phyloP scores from a whole-genome alignment of 2,329 filamentous ascomycete genomes.

The Byssothecium circinans region DNA sequence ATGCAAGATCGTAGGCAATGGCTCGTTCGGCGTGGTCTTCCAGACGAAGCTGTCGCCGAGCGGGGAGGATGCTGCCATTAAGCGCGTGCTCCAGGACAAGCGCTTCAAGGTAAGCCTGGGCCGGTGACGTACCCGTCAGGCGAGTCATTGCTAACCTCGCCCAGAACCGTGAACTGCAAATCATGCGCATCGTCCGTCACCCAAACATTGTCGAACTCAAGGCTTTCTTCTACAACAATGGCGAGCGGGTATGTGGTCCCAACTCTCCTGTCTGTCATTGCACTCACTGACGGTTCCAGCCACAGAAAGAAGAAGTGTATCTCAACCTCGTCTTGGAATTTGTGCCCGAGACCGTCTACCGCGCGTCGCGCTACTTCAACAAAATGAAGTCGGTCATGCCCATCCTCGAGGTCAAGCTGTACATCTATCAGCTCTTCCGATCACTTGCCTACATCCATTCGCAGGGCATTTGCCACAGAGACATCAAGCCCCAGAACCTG shows the following conservation, averaged over 20 bases:
- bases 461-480: constrained; percentile 96
- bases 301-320: constrained; percentile 87
- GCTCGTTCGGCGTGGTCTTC: constrained; percentile 97
- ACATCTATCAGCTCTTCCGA: constrained; percentile 99
- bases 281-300: constrained; percentile 35
- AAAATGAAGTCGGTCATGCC: constrained; percentile 99
- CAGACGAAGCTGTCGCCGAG: constrained; percentile 98
- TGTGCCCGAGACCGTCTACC: constrained; percentile 97
- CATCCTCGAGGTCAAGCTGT: constrained; percentile 97
- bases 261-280: constrained; percentile 6
- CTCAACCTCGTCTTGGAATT: constrained; percentile 98
- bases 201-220: constrained; percentile 99
- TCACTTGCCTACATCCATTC: constrained; percentile 99
- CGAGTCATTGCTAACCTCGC: constrained; percentile 29
- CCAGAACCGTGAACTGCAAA: constrained; percentile 97
- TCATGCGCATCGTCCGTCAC: constrained; percentile 98
- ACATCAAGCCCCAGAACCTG: constrained; percentile 99
- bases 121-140: constrained; percentile 16
- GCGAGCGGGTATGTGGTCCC: constrained; percentile 76
- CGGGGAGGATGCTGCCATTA: constrained; percentile 97
- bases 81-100: constrained; percentile 98
- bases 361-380: constrained; percentile 98
- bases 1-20: constrained; percentile 99
- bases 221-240: constrained; percentile 99
- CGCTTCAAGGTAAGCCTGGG: constrained; percentile 81